phyloP scores from a whole-genome alignment of 1,284 basidiomycete genomes.

The Rhodotorula sp. region DNA sequence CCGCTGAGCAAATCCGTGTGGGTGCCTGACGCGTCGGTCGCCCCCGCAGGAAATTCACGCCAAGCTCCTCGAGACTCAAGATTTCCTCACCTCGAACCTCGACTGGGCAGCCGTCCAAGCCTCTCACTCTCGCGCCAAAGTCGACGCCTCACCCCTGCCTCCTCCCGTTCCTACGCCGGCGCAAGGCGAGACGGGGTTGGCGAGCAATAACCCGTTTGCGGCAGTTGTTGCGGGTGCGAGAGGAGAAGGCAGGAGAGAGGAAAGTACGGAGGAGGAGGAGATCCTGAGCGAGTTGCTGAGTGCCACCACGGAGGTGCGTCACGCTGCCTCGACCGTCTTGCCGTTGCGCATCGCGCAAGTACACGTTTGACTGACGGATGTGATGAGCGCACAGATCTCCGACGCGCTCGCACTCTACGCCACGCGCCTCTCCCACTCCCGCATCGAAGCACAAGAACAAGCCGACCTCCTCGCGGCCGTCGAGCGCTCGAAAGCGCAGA shows the following conservation, averaged over 20 bases:
- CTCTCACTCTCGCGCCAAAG: conserved; percentile 36
- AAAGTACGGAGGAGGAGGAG: conserved; percentile 35
- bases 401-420: conserved; percentile 38
- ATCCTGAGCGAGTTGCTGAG: conserved; percentile 31
- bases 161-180: neutral
- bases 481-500: conserved; percentile 32
- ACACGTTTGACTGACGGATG: neutral
- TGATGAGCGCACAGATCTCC: conserved; percentile 20
- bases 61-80: conserved; percentile 50
- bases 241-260: neutral
- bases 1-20: no score
- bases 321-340: neutral
- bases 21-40: neutral
- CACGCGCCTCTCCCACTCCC: neutral
- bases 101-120: conserved; percentile 54
- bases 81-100: conserved; percentile 51
- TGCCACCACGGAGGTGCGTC: conserved; percentile 36
- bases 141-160: neutral
- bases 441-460: conserved; percentile 21
- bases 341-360: no score
- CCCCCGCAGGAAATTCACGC: conserved; percentile 49
- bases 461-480: conserved; percentile 30
- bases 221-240: conserved; percentile 4
- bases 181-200: conserved; percentile 5
- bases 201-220: conserved; percentile 38